Conservation (phyloP, 164 flowering plant genomes). For the Taxillus chinensis region DNA sequence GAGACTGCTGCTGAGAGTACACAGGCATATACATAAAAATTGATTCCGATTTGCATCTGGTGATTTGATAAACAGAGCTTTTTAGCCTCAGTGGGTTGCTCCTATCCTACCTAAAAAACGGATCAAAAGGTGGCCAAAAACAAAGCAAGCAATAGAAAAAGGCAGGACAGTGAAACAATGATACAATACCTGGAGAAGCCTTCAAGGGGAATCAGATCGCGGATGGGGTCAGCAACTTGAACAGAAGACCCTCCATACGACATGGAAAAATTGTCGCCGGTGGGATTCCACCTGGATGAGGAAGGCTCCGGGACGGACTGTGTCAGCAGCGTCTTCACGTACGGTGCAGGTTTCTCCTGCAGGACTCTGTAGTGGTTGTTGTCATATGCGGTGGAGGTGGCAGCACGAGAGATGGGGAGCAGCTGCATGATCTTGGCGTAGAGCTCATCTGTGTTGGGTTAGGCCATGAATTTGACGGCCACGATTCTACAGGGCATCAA, state of each 20-base stretch:
- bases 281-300: conserved; percentile 37
- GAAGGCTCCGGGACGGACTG: conserved; percentile 49
- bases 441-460: conserved; percentile 51
- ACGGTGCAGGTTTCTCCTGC: conserved; percentile 42
- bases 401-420: conserved; percentile 19
- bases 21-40: too few species aligned
- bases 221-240: conserved; percentile 43
- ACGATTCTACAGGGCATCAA: conserved; percentile 30
- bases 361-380: too few species aligned
- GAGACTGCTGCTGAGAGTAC: too few species aligned
- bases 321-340: conserved; percentile 59
- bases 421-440: conserved; percentile 29
- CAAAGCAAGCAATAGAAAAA: too few species aligned
- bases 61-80: too few species aligned
- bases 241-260: conserved; percentile 41
- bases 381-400: too few species aligned
- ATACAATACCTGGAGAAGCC: conserved; percentile 50
- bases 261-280: conserved; percentile 19
- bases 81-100: too few species aligned
- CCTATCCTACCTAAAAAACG: too few species aligned
- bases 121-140: too few species aligned
- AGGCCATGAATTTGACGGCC: conserved; percentile 40
- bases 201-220: conserved; percentile 63
- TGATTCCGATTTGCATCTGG: too few species aligned
- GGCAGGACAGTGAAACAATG: not conserved